Evolutionary conservation across 139 green algal genomes (phyloP), one percentile per base, ranked within the genome.

Genomic region (Pleodorina starrii): DNA sequence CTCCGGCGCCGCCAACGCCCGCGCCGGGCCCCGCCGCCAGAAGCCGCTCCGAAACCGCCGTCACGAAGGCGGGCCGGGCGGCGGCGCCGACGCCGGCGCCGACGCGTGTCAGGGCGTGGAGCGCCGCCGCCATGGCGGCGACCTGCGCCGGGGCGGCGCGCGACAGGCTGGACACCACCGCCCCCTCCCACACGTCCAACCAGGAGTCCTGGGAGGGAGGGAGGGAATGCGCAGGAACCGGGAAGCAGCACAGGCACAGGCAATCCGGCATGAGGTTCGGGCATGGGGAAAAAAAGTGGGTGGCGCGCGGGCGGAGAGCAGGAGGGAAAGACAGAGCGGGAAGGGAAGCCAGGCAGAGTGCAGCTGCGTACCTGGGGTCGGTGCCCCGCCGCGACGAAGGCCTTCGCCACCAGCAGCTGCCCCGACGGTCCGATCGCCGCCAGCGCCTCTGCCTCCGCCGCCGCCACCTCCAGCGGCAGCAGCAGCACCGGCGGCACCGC

Each of bases 401-500:
- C 81, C 43, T 14, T 38, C 1, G 81, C 81, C 60, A 87, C 54
- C 42, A 6, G 16, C 57, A 87, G 81, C 60, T 38, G 60, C 16
- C 43, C 60, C 63, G 29, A 25, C 14, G 81, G 60, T 17, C 81
- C 81, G 42, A 87, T 21, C 11, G 42, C 60, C 27, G 43, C 5
- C 59, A 87, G 43, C 60, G 63, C 81, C 7, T 32, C 80, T 1
- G 38, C 59, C 2, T 25, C 0, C 35, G 11, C 12, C 10, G 57
- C 59, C 40, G 29, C 60, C 17, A 3, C 0, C 59, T 87, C 81
- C 60, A 87, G 32, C 17, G 43, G 60, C 42, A 23, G 38, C 27
- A 87, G 29, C 60, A 77, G 81, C 43, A 46, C 60, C 60, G 42
- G 40, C 42, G 60, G 60, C 81, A 87, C 60, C 43, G 43, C n/a